phyloP scores from a whole-genome alignment of 768 basidiomycete species.

The Auricularia sp. region DNA sequence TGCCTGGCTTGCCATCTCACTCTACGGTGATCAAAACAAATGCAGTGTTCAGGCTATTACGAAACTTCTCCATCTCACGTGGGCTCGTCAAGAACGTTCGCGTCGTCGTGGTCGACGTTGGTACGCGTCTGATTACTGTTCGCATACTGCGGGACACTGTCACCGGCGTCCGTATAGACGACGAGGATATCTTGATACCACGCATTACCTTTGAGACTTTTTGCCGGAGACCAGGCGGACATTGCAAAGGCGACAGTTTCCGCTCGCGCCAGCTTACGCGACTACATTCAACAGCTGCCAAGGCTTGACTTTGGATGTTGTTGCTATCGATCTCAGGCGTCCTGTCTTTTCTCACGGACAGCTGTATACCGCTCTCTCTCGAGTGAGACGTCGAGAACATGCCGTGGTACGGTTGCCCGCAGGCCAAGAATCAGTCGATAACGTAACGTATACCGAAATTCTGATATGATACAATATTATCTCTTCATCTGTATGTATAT shows the following conservation, averaged over 20 bases:
- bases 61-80: constrained; percentile 28
- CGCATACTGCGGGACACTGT: constrained; percentile 15
- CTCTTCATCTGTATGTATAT: too few relatives aligned
- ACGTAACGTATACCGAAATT: too few relatives aligned
- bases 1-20: constrained; percentile 6
- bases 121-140: constrained; percentile 14
- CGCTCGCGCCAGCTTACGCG: constrained; percentile 9
- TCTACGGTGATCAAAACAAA: constrained; percentile 23
- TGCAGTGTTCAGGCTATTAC: constrained; percentile 25
- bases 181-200: constrained; percentile 20
- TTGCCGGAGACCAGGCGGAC: background rate
- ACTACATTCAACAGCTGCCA: constrained; percentile 13
- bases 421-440: too few relatives aligned
- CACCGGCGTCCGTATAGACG: constrained; percentile 6
- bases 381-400: constrained; percentile 1
- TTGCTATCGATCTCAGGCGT: constrained; percentile 5
- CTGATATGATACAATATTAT: too few relatives aligned
- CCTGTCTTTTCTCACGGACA: constrained; percentile 11
- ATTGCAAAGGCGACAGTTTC: constrained; percentile 8
- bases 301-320: constrained; percentile 9
- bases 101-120: constrained; percentile 24
- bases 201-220: constrained; percentile 16
- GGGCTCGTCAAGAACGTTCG: constrained; percentile 34
- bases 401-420: background rate
- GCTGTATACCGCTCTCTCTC: constrained; percentile 8